Base-by-base conservation (phyloP, 2,329 filamentous ascomycete genomes). In the Alternaria dauci region DNA sequence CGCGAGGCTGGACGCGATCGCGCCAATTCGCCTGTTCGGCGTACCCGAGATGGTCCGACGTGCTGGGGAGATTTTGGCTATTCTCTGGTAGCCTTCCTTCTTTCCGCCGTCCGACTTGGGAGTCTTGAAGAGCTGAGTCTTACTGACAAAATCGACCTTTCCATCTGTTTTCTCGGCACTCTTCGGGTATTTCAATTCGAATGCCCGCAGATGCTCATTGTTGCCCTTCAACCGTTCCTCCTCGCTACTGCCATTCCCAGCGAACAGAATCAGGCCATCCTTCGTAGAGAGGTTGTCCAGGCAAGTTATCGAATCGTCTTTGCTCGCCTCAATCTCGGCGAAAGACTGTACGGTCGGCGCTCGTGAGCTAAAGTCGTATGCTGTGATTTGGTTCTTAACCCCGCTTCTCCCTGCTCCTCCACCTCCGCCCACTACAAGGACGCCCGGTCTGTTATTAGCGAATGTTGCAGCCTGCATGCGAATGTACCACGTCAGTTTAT, bases 271-370 rank as follows among this genome's bases (percentile, higher is more conserved):
- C 74, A 86, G 52, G 75, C 83, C 70, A 84, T 88, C 79, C 82
- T 86, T 78, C 72, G 85, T 74, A 81, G 85, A 66, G 8, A 92
- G 88, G 53, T 90, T 87, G 42, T 89, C 92, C 51, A 97, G 84
- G 55, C 91, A 94, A 66, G 91, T 93, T 59, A 96, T 92, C 58
- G 91, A 96, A 79, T 98, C 94, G 81, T 97, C 94, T 74, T 94
- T 88, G 69, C 91, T 91, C 50, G 97, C 87, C 60, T 93, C 88
- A 72, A 94, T 84, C 69, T 96, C 91, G 66, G 89, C 87, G 23
- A 85, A 82, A n/a, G 77, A 72, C 67, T 90, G 82, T 64, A 88
- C 85, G 18, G 50, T 74, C 51, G 92, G 81, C 48, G 89, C 86
- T 57, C 87, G 83, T 38, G 86, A 88, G 70, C 87, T 88, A n/a